A percentile compares a stretch with the other conserved stretches of the same genome.
These are phyloP conservation scores for Cercospora sojina DNA, from an alignment of 2,329 filamentous ascomycete species.

Conservation along the genomic window DNA sequence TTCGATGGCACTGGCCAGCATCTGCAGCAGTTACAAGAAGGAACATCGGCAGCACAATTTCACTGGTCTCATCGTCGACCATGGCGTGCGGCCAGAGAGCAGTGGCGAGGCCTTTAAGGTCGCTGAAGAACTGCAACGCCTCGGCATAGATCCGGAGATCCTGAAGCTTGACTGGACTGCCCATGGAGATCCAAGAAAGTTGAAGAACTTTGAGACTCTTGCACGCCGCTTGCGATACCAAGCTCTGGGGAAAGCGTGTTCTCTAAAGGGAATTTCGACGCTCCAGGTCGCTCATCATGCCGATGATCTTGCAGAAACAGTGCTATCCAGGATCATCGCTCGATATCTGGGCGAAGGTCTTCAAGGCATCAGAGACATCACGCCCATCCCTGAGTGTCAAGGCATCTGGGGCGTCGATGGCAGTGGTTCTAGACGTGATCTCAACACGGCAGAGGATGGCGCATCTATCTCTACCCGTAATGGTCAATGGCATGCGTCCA, in stretches of 20 bases:
- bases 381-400: conserved; percentile 75
- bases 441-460: background rate
- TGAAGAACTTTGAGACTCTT: conserved; percentile 70
- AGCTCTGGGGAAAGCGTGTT: conserved; percentile 63
- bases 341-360: conserved; percentile 71
- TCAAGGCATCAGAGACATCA: conserved; percentile 27
- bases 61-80: conserved; percentile 62
- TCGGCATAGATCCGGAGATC: conserved; percentile 31
- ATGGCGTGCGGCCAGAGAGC: conserved; percentile 57
- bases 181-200: conserved; percentile 42
- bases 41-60: conserved; percentile 36
- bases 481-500: background rate
- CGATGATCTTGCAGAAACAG: conserved; percentile 89
- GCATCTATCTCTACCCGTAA: background rate
- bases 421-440: conserved; percentile 31
- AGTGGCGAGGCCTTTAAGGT: conserved; percentile 56
- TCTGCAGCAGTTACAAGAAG: conserved; percentile 56
- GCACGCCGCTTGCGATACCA: conserved; percentile 75
- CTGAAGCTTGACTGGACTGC: conserved; percentile 42
- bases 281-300: conserved; percentile 82
- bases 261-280: conserved; percentile 51
- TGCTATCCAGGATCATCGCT: conserved; percentile 72
- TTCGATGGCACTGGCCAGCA: conserved; percentile 89
- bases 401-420: conserved; percentile 67
- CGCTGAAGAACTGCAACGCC: conserved; percentile 32